Evolutionary conservation across 2,329 filamentous ascomycete genomes (phyloP).

Genomic region (Daldinia eschscholtzii): DNA sequence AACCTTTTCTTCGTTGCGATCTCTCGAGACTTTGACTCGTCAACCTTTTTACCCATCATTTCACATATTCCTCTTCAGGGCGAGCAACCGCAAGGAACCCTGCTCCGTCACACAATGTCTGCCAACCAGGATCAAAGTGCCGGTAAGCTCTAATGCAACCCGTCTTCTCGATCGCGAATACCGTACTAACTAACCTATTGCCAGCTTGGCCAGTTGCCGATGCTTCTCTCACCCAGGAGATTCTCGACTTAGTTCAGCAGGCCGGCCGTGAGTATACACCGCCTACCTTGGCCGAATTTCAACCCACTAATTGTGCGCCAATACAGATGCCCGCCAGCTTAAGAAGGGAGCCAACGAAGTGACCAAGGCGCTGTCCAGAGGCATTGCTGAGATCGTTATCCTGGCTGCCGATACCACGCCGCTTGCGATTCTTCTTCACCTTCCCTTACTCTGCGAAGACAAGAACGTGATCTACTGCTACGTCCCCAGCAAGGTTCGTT

Average conservation of each 20-base stretch:
- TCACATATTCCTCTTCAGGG: slow-evolving; percentile 57
- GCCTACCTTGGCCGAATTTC: background rate
- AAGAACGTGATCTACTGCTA: slow-evolving; percentile 70
- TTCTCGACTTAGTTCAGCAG: slow-evolving; percentile 85
- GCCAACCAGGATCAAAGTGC: slow-evolving; percentile 47
- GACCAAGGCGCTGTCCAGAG: slow-evolving; percentile 91
- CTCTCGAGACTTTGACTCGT: slow-evolving; percentile 11
- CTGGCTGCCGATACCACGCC: slow-evolving; percentile 90
- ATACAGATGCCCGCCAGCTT: slow-evolving; percentile 69
- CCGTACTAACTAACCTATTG: slow-evolving; percentile 46
- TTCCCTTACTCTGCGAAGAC: slow-evolving; percentile 89
- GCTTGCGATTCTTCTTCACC: slow-evolving; percentile 87
- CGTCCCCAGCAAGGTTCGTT: slow-evolving; percentile 68
- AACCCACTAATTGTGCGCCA: slow-evolving; percentile 20
- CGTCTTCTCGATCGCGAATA: background rate
- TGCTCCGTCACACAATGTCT: slow-evolving; percentile 55
- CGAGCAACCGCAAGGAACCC: slow-evolving; percentile 74
- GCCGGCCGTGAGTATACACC: slow-evolving; percentile 59
- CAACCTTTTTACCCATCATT: slow-evolving; percentile 32
- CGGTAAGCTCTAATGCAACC: slow-evolving; percentile 38
- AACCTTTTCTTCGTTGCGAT: slow-evolving; percentile 11
- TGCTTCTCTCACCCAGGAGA: slow-evolving; percentile 79
- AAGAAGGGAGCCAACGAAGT: slow-evolving; percentile 91
- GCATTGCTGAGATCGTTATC: slow-evolving; percentile 89
- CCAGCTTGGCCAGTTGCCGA: slow-evolving; percentile 79